Base-by-base conservation (phyloP, 208 protist genomes). In the Crithidia expoeki region DNA sequence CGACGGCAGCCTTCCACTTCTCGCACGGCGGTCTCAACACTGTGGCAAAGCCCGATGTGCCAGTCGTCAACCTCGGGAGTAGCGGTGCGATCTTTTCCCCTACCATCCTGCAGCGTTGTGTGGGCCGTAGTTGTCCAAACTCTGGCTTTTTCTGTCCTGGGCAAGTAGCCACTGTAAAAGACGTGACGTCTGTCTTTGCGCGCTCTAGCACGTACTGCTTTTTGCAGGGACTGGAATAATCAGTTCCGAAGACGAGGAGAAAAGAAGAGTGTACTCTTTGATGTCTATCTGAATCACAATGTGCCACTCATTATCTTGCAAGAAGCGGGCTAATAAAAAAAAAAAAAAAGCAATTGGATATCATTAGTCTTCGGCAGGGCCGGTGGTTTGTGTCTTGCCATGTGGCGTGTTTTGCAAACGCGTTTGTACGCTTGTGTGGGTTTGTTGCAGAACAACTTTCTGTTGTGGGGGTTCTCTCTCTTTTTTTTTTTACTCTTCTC, bases 21-120 rank as follows among this genome's bases (percentile, higher is more conserved):
- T 96, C 91, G 2, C 85, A 94, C 75, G 70, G 73, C n/a, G 83
- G 85, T 0, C 81, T 96, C 55, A 96, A 96, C 72, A 79, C 79
- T 16, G 56, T 90, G 2, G 91, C 85, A 2, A 74, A 75, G 44
- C 88, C 88, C 0, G 88, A 94, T 23, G 77, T 87, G 16, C 80
- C 86, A 1, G 38, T 88, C 27, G 57, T 92, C 12, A 86, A 63
- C 33, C 80, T 96, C 38, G 91, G 88, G 32, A 83, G 76, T 57
- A 57, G 79, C 0, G 73, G 82, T 11, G 72, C 64, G 11, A 50
- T 93, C 21, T 93, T 88, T 63, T 81, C 85, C 2, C 91, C 91
- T 2, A 80, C 79, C 1, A 68, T 96, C 25, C 63, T 94, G 42
- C 91, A 94, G 59, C 88, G 91, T 9, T 93, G 88, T 55, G 64